Conservation (phyloP, 2,329 filamentous ascomycete species). For the Curvularia spicifera region DNA sequence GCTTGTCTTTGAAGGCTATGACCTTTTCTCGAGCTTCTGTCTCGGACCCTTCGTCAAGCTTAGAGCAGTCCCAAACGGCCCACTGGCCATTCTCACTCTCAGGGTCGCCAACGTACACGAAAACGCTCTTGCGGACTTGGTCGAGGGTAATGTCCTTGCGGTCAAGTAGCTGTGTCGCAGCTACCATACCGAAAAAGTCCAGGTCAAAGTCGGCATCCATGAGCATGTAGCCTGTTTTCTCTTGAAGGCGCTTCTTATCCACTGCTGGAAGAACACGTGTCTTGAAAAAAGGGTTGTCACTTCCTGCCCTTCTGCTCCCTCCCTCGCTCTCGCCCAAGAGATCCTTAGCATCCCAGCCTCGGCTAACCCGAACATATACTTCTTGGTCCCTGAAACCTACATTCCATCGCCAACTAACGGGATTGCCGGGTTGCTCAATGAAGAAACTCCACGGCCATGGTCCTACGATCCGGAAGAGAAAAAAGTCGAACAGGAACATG, state of each 20-base stretch:
- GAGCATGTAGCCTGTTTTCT: slow-evolving; percentile 87
- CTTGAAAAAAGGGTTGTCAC: slow-evolving; percentile 64
- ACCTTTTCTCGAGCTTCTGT: slow-evolving; percentile 75
- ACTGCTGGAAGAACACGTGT: slow-evolving; percentile 72
- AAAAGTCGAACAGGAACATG: slow-evolving; percentile 77
- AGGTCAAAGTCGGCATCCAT: slow-evolving; percentile 87
- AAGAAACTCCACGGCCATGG: slow-evolving; percentile 61
- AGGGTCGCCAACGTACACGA: slow-evolving; percentile 41
- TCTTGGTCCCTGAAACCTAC: slow-evolving; percentile 81
- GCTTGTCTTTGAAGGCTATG: slow-evolving; percentile 77
- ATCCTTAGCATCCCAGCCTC: slow-evolving; percentile 71
- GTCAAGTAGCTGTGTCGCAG: slow-evolving; percentile 73
- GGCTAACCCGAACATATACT: slow-evolving; percentile 79
- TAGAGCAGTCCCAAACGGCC: slow-evolving; percentile 69
- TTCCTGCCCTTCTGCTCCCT: slow-evolving; percentile 55
- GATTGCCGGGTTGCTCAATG: slow-evolving; percentile 67
- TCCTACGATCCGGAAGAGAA: slow-evolving; percentile 53
- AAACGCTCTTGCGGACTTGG: slow-evolving; percentile 73
- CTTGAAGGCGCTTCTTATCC: slow-evolving; percentile 67
- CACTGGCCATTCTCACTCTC: slow-evolving; percentile 65
- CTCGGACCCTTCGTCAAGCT: slow-evolving; percentile 58
- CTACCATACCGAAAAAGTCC: slow-evolving; percentile 81
- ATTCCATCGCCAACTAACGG: slow-evolving; percentile 73
- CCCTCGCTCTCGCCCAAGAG: slow-evolving; percentile 57
- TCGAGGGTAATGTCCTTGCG: slow-evolving; percentile 64